Base-by-base conservation (phyloP, 495 filamentous ascomycete genomes). In the Trichoderma gamsii region DNA sequence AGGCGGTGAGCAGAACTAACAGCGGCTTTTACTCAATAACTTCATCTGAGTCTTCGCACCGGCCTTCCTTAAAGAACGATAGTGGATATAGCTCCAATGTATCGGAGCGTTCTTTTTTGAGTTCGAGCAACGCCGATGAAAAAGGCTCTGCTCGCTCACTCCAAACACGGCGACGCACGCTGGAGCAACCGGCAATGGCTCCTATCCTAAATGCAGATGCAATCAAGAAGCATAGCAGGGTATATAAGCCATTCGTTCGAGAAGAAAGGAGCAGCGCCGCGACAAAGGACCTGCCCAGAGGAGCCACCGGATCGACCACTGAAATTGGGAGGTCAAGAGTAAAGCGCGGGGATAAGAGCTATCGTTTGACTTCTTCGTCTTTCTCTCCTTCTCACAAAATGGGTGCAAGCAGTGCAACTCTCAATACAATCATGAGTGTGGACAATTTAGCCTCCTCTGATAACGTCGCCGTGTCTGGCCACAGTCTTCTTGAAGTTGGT, bases 21-120 rank as follows among this genome's bases (percentile, higher is more conserved):
- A 83, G 80, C 49, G 81, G 79, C 9, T 77, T 83, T 56, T 71
- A 73, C 8, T 74, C 79, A n/a, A 80, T 77, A 67, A 75, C 79
- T 0, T 69, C 69, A 5, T 74, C 79, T 3, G 77, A 80, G 25
- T 66, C 35, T 25, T 71, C 74, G 3, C 74, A 76, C 41, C 81
- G 80, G 46, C 72, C 78, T 13, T 69, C 84, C 21, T 77, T 81
- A 9, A 85, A 85, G 61, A 82, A 82, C 38, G 83, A 86, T 67
- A 84, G 81, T n/a, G 84, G 84, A 23, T 86, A 86, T 64, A 83
- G 83, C 71, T 85, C 82, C 7, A 84, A 80, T 65, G 76, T 81
- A 4, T 85, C 83, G 16, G 70, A 83, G 25, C 56, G 56, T 13
- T 61, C 56, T 4, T 61, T 61, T 32, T 25, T 25, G 13, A 61